phyloP scores from a whole-genome alignment of 441 rosid species.

The Aquilaria agallochum region DNA sequence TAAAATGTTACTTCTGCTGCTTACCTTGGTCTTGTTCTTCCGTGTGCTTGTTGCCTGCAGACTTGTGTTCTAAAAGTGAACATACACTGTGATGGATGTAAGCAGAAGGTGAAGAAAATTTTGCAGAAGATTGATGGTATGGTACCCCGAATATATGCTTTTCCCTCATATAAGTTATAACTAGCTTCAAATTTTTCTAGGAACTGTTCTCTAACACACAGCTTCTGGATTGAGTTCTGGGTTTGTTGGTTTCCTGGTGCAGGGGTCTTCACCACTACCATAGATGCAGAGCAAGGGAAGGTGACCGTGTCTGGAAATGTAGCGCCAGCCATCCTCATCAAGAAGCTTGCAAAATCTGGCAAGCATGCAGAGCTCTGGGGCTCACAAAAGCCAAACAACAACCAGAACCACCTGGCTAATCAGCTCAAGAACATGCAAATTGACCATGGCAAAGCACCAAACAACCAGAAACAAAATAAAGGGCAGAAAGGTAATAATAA shows the following conservation, averaged over 20 bases:
- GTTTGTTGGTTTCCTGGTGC: constrained; percentile 7
- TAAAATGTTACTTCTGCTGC: constrained; percentile 10
- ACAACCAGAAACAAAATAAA: constrained; percentile 32
- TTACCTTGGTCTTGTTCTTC: constrained; percentile 13
- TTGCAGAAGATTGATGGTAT: constrained; percentile 87
- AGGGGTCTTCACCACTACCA: constrained; percentile 72
- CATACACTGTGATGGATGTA: constrained; percentile 96
- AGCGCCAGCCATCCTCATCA: constrained; percentile 60
- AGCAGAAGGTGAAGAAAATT: constrained; percentile 86
- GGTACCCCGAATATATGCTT: background rate
- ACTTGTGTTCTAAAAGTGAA: constrained; percentile 90
- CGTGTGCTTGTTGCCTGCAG: constrained; percentile 49
- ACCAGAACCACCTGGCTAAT: constrained; percentile 38
- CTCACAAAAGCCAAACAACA: constrained; percentile 39
- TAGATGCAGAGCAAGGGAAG: constrained; percentile 87
- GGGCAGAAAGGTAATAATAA: constrained; percentile 39
- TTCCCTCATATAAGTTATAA: background rate
- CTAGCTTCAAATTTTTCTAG: background rate
- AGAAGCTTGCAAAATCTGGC: constrained; percentile 89
- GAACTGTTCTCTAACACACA: background rate
- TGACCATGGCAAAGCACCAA: constrained; percentile 55
- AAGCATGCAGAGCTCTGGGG: constrained; percentile 94
- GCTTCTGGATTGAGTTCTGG: constrained; percentile 9
- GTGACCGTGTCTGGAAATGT: constrained; percentile 81
- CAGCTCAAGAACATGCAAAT: constrained; percentile 72